Conservation (phyloP, 164 flowering plant genomes). For the Platanus orientalis region DNA sequence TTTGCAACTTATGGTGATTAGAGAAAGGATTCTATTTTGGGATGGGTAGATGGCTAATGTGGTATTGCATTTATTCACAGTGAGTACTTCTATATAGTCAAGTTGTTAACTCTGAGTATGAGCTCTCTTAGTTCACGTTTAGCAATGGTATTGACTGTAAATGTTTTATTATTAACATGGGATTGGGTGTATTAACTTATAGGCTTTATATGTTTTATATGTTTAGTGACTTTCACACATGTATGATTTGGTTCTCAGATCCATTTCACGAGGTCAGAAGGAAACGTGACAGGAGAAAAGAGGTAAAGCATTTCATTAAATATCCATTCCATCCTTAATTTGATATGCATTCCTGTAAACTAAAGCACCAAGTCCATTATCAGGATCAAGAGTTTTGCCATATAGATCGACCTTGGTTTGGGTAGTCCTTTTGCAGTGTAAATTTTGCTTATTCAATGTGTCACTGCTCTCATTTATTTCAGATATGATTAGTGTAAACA, state of each 20-base stretch:
- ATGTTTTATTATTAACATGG: too few species aligned
- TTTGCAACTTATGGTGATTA: neutral
- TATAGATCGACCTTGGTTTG: neutral
- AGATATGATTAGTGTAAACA: too few species aligned
- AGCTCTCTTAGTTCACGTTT: too few species aligned
- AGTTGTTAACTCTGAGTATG: too few species aligned
- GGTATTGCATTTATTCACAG: too few species aligned
- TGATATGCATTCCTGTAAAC: neutral
- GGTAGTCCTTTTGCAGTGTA: neutral
- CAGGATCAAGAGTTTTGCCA: neutral
- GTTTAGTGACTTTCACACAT: too few species aligned
- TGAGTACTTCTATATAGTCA: too few species aligned
- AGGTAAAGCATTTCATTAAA: conserved; percentile 37
- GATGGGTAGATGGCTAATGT: neutral
- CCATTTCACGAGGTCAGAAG: conserved; percentile 87
- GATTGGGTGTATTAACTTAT: too few species aligned
- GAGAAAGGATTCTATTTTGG: neutral
- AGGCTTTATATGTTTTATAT: too few species aligned
- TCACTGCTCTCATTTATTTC: too few species aligned
- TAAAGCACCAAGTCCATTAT: neutral
- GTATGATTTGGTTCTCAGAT: conserved; percentile 49
- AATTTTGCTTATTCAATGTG: too few species aligned
- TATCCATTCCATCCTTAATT: neutral
- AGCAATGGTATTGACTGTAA: too few species aligned
- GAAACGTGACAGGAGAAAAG: conserved; percentile 73